Base-by-base conservation (phyloP, 768 basidiomycete species). In the Sarcomyxa edulis region DNA sequence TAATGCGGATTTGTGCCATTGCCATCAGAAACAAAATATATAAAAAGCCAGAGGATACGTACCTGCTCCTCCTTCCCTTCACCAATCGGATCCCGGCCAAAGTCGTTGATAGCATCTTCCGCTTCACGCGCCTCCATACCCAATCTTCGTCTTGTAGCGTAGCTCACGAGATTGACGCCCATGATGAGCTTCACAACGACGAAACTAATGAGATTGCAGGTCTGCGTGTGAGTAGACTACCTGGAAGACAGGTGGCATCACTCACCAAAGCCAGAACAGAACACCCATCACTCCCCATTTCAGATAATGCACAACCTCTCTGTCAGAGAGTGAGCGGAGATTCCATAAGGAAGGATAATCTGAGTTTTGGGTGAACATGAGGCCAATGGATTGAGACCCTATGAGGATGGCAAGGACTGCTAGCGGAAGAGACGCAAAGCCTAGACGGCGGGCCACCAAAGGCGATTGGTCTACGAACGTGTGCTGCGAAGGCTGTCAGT, bases 401-500 rank as follows among this genome's bases (percentile, higher is more conserved):
- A 91, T 76, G 39, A 94, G 69, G 44, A 87, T 74, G 14, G 74
- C 76, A 12, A 98, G 70, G 16, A 89, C 89, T 0, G 92, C 91
- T 2, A 98, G 72, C 0, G 96, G 96, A 15, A 98, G 69, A 0
- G 93, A 80, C 2, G 96, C 86, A 57, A 98, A 96, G 11, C 96
- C 96, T 7, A 99, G 71, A 5, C 96, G 78, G 3, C 95, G 84
- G 1, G 94, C 89, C 22, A 98, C 91, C 5, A 94, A 72, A 5
- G 94, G 94, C 1, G 94, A 94, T 54, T 96, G 94, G 53, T 99
- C 96, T 14, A 96, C 89, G 43, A 94, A 92, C 2, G 84, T 72
- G 56, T 93, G 89, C 83, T 89, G 37, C 12, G 14, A 40, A 27
- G 5, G 19, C n/a, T 20, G 7, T 27, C 6, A 16, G 26, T n/a